phyloP scores from a whole-genome alignment of 345 rosid genomes.

The Angophora floribunda region DNA sequence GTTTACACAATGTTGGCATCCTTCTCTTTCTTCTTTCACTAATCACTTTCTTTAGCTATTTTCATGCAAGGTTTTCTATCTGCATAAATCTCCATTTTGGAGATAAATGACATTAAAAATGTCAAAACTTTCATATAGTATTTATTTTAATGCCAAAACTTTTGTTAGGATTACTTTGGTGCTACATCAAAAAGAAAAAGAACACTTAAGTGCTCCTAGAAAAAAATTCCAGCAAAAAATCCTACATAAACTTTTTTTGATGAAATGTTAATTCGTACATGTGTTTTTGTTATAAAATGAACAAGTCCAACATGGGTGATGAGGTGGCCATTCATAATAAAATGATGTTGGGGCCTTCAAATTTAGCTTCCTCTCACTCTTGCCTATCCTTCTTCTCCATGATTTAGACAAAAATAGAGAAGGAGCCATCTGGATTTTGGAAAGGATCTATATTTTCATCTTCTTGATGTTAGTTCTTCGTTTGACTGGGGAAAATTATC shows the following conservation, averaged over 20 bases:
- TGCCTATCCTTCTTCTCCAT: neutral
- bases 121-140: rapidly evolving
- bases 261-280: too few relatives aligned
- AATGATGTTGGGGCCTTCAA: neutral
- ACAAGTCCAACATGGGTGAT: neutral
- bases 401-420: neutral
- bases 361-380: neutral
- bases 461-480: neutral
- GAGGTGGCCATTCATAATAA: neutral
- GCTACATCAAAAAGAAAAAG: neutral
- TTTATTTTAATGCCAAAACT: too few relatives aligned
- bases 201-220: neutral
- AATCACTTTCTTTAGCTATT: too few relatives aligned
- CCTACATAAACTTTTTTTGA: too few relatives aligned
- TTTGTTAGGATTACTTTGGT: neutral
- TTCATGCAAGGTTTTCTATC: neutral
- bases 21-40: neutral
- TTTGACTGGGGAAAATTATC: neutral
- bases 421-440: neutral
- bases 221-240: too few relatives aligned
- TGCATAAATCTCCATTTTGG: neutral
- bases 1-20: neutral
- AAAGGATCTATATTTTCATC: neutral
- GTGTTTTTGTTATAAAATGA: neutral
- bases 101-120: too few relatives aligned